A percentile compares a stretch with the other conserved stretches of the same genome.
These are phyloP conservation scores for Mycena floridula DNA, from an alignment of 768 basidiomycete species.

Conservation along the genomic window DNA sequence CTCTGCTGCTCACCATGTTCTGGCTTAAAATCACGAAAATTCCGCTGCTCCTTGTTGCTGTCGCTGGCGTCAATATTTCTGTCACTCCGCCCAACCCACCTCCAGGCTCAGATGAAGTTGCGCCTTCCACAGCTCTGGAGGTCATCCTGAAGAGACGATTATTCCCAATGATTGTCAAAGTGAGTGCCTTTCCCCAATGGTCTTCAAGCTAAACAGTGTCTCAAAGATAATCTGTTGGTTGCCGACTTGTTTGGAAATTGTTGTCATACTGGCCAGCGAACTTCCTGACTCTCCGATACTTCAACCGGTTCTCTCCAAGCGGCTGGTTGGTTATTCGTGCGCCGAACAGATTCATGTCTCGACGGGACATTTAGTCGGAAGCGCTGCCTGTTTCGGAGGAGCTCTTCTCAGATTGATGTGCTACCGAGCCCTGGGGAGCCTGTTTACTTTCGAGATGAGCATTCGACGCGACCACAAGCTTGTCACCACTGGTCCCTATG, in stretches of 20 bases:
- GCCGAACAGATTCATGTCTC: background rate
- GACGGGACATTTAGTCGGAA: slow-evolving; percentile 24
- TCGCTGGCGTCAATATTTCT: slow-evolving; percentile 36
- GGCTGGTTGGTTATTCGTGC: background rate
- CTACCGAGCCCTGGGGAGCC: slow-evolving; percentile 37
- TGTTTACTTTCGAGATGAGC: slow-evolving; percentile 50
- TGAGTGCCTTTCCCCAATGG: slow-evolving; percentile 12
- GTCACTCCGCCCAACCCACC: slow-evolving; percentile 42
- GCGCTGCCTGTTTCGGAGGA: slow-evolving; percentile 30
- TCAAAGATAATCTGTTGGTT: slow-evolving; percentile 31
- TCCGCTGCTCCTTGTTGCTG: slow-evolving; percentile 36
- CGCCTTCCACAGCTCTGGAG: slow-evolving; percentile 30
- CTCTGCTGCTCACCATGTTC: background rate
- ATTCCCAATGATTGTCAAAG: slow-evolving; percentile 28
- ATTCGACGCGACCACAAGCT: slow-evolving; percentile 40
- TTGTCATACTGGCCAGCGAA: slow-evolving; percentile 27
- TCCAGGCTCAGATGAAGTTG: slow-evolving; percentile 25
- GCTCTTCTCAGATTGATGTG: slow-evolving; percentile 35
- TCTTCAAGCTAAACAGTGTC: slow-evolving; percentile 1
- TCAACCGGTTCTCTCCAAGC: slow-evolving; percentile 17
- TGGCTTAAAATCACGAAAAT: slow-evolving; percentile 25
- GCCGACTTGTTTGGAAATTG: slow-evolving; percentile 29
- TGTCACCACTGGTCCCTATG: slow-evolving; percentile 43
- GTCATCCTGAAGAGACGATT: slow-evolving; percentile 27
- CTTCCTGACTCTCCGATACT: slow-evolving; percentile 18